phyloP scores from a whole-genome alignment of 352 stramenopile genomes.

The Phytophthora pistaciae region DNA sequence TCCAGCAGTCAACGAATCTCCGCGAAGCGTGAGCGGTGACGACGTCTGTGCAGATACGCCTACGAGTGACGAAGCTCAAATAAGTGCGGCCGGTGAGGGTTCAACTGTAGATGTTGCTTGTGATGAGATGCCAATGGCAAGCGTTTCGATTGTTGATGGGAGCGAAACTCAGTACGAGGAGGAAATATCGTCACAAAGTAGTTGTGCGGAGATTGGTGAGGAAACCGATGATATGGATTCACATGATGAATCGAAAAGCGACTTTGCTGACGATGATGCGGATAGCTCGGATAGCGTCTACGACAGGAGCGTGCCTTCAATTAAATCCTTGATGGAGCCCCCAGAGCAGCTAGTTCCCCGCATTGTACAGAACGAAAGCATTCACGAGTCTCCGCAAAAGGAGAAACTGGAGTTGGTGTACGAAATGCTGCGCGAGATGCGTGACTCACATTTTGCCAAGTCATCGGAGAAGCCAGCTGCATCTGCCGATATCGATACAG shows the following conservation, averaged over 20 bases:
- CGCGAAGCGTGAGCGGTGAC: background rate
- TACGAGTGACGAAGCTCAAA: background rate
- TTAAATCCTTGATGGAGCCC: background rate
- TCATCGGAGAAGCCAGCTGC: background rate
- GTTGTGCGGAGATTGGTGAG: background rate
- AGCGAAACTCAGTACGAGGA: background rate
- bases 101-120: conserved; percentile 22
- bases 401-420: conserved; percentile 31
- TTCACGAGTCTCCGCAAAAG: conserved; percentile 1
- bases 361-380: background rate
- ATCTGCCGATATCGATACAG: background rate
- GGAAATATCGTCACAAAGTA: background rate
- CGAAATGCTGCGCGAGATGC: conserved; percentile 34
- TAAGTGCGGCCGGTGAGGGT: background rate
- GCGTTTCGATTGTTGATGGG: background rate
- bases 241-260: background rate
- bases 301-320: background rate
- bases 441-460: conserved; percentile 2
- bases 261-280: background rate
- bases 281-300: background rate
- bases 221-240: background rate
- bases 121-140: conserved; percentile 17
- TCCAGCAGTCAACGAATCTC: background rate
- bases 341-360: background rate
- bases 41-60: background rate